Percentiles rank a stretch among this genome's conserved stretches.
These are phyloP conservation scores for Collybia sp. DNA, from an alignment of 768 basidiomycete species.

Conservation along the genomic window DNA sequence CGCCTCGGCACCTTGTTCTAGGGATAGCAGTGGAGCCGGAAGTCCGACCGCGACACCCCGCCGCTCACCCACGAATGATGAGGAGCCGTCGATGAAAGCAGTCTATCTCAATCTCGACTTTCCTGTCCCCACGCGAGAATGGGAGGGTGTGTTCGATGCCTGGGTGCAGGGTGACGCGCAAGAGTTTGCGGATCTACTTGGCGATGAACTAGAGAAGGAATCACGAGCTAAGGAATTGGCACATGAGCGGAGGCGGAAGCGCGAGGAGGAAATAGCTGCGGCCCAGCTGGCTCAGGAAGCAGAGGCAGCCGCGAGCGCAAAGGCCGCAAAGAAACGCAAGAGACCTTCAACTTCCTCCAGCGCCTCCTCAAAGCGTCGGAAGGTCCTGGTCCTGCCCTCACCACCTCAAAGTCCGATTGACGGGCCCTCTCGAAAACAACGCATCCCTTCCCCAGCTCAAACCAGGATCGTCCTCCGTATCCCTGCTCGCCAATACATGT, in stretches of 20 bases:
- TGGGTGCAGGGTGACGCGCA: conserved; percentile 92
- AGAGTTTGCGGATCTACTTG: conserved; percentile 59
- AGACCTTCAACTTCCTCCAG: conserved; percentile 1
- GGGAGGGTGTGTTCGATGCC: conserved; percentile 87
- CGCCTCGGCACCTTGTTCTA: conserved; percentile 27
- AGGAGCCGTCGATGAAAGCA: conserved; percentile 53
- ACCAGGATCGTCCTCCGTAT: conserved; percentile 10
- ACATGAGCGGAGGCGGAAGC: conserved; percentile 50
- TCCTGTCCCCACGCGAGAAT: conserved; percentile 78
- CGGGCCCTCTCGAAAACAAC: background rate
- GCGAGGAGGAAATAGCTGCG: conserved; percentile 40
- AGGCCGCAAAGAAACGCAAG: conserved; percentile 8
- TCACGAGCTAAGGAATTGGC: conserved; percentile 47
- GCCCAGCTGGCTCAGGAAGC: background rate
- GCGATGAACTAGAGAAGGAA: conserved; percentile 54
- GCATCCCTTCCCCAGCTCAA: background rate
- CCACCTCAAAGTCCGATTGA: conserved; percentile 12
- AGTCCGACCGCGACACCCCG: conserved; percentile 48
- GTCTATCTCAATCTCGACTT: conserved; percentile 87
- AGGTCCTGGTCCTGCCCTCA: conserved; percentile 8
- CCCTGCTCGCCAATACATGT: conserved; percentile 7
- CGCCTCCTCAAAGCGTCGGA: conserved; percentile 13
- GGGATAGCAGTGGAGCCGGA: conserved; percentile 23
- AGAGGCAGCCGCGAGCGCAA: background rate
- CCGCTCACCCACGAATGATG: conserved; percentile 37